These are phyloP conservation scores for Kazachstania psychrophila DNA, from an alignment of 805 yeast genomes.

Conservation along the genomic window DNA sequence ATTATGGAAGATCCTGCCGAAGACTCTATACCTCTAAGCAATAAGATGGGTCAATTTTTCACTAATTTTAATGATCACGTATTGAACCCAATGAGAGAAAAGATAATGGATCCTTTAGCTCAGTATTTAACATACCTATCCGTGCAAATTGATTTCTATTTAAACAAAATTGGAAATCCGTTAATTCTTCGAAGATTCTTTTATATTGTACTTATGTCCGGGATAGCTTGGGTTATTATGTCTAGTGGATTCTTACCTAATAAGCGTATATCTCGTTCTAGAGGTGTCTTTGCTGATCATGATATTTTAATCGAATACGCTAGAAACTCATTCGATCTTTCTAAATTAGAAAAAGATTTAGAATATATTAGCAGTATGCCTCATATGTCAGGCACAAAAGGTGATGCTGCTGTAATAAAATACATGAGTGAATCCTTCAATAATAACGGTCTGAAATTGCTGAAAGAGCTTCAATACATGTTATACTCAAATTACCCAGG, in stretches of 20 bases:
- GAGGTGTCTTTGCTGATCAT: constrained; percentile 59
- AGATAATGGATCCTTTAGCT: constrained; percentile 41
- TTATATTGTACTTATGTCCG: constrained; percentile 59
- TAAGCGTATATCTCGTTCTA: constrained; percentile 31
- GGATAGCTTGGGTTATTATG: constrained; percentile 47
- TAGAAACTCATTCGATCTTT: constrained; percentile 42
- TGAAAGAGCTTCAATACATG: constrained; percentile 36
- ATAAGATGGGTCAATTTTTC: constrained; percentile 14
- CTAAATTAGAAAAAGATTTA: constrained; percentile 52
- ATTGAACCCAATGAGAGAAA: constrained; percentile 32
- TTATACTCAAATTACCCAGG: constrained; percentile 54
- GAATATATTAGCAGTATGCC: constrained; percentile 74
- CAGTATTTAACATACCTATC: constrained; percentile 28
- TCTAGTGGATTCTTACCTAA: constrained; percentile 46
- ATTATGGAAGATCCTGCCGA: constrained; percentile 36
- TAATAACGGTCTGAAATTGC: constrained; percentile 45
- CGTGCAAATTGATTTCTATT: constrained; percentile 43
- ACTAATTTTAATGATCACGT: constrained; percentile 25
- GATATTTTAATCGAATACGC: constrained; percentile 42
- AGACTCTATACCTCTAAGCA: constrained; percentile 1
- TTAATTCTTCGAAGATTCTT: constrained; percentile 67
- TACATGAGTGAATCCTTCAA: constrained; percentile 53
- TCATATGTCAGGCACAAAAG: constrained; percentile 81
- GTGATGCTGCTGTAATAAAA: constrained; percentile 63
- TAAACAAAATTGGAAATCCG: constrained; percentile 76